Conservation (phyloP, 73 alveolate species). For the Paramecium sexaurelia region DNA sequence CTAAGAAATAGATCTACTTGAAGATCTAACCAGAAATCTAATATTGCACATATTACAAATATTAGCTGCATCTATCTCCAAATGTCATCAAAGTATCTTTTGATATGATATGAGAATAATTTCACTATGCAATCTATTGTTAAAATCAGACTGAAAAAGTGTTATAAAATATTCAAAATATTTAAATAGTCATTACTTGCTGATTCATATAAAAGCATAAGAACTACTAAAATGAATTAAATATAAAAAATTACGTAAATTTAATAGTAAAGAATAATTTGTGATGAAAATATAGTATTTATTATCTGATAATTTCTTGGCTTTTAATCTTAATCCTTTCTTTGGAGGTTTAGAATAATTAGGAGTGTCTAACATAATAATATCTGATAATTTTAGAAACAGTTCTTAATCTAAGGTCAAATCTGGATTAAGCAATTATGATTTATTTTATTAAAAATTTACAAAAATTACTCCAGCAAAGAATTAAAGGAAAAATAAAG, state of each 20-base stretch:
- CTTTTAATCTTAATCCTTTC: slow-evolving; percentile 15
- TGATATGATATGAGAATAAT: neutral
- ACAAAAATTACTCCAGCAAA: slow-evolving; percentile 40
- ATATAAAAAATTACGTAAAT: neutral
- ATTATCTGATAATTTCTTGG: neutral
- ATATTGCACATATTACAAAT: neutral
- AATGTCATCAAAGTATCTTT: slow-evolving; percentile 40
- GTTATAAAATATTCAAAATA: neutral
- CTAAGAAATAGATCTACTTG: neutral
- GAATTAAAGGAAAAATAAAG: neutral
- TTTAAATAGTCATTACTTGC: neutral
- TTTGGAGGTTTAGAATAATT: slow-evolving; percentile 33
- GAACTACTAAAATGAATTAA: neutral
- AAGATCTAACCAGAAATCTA: neutral
- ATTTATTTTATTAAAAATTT: slow-evolving; percentile 24
- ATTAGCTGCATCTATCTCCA: slow-evolving; percentile 25
- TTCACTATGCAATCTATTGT: neutral
- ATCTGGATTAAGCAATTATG: slow-evolving; percentile 37
- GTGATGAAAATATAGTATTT: neutral
- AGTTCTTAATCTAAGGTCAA: slow-evolving; percentile 43
- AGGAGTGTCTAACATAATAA: slow-evolving; percentile 16
- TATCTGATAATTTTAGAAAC: slow-evolving; percentile 33
- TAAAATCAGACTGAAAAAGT: neutral
- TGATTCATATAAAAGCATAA: neutral
- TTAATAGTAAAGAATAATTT: neutral